A percentile compares a stretch with the other conserved stretches of the same genome.
Evolutionary conservation across 148 eudicot species (phyloP).

Genomic region (Cornus florida): DNA sequence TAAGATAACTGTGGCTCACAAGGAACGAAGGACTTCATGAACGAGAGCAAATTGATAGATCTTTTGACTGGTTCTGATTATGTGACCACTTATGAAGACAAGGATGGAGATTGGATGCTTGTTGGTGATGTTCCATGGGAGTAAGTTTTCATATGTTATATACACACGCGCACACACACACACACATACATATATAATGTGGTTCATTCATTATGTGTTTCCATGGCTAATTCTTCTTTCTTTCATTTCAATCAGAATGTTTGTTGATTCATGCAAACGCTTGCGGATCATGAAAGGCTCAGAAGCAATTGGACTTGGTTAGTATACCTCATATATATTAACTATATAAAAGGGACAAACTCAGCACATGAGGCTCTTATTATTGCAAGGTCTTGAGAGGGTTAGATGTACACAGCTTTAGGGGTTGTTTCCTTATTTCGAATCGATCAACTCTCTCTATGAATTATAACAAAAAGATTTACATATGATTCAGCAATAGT

Average conservation of each 20-base stretch:
- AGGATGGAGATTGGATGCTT: constrained; percentile 70
- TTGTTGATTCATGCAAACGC: constrained; percentile 60
- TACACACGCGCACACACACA: too few species aligned
- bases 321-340: constrained; percentile 3
- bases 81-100: constrained; percentile 58
- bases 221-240: not conserved
- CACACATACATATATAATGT: not conserved
- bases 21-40: constrained; percentile 42
- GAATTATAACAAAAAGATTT: too few species aligned
- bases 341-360: too few species aligned
- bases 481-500: too few species aligned
- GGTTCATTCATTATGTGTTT: not conserved
- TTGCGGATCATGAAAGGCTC: constrained; percentile 67
- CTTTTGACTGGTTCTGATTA: constrained; percentile 52
- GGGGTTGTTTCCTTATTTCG: too few species aligned
- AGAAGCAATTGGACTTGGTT: constrained; percentile 65
- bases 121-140: constrained; percentile 67
- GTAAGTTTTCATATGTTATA: constrained; percentile 31
- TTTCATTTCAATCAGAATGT: constrained; percentile 38
- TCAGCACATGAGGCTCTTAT: too few species aligned
- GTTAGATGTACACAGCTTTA: too few species aligned
- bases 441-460: too few species aligned
- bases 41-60: constrained; percentile 49
- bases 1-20: constrained; percentile 40
- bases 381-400: too few species aligned